phyloP scores from a whole-genome alignment of 2,329 filamentous ascomycete species.

The Penicillium sp. region DNA sequence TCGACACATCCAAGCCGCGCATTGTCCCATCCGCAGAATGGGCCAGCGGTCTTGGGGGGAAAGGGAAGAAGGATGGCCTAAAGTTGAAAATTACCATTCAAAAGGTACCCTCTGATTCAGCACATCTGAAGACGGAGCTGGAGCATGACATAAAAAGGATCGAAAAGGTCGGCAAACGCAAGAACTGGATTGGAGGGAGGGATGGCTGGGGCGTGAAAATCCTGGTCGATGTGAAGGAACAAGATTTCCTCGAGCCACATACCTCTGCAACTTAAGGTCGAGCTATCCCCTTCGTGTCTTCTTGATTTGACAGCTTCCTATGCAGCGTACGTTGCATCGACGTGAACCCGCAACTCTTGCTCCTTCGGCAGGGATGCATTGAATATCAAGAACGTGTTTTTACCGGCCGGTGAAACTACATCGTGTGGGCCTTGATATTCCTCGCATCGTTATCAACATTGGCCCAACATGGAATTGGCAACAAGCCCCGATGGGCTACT shows the following conservation, averaged over 20 bases:
- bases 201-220: slow-evolving; percentile 29
- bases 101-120: slow-evolving; percentile 23
- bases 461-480: not conserved
- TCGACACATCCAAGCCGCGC: slow-evolving; percentile 25
- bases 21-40: slow-evolving; percentile 27
- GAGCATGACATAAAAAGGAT: slow-evolving; percentile 24
- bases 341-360: not conserved
- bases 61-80: slow-evolving; percentile 29
- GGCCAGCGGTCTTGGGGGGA: slow-evolving; percentile 31
- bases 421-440: not conserved
- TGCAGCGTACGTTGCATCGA: not conserved
- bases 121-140: slow-evolving; percentile 24
- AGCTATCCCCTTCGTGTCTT: no score
- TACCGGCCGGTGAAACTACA: not conserved
- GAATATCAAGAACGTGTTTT: not conserved
- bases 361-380: not conserved
- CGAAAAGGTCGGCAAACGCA: slow-evolving; percentile 37
- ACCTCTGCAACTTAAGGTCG: not conserved
- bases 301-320: no score
- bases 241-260: slow-evolving; percentile 9
- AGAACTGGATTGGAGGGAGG: slow-evolving; percentile 34
- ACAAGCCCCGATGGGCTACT: no score
- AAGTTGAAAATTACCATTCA: slow-evolving; percentile 26
- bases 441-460: not conserved
- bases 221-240: slow-evolving; percentile 16